phyloP scores from a whole-genome alignment of 305 asterid species.

The Solanum chacoense region DNA sequence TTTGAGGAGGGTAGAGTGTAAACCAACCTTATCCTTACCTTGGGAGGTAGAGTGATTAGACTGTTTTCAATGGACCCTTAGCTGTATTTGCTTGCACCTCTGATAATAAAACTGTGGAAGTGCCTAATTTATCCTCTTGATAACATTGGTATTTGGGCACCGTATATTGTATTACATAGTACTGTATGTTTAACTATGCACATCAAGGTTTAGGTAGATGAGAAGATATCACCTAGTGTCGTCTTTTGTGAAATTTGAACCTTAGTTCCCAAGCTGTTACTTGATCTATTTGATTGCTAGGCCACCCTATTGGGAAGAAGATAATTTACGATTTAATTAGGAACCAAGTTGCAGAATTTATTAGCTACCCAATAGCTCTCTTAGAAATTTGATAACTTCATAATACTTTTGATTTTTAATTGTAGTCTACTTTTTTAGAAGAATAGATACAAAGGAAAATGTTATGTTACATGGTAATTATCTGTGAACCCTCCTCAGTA shows the following conservation, averaged over 20 bases:
- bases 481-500: not conserved
- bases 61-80: not conserved
- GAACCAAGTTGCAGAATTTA: not conserved
- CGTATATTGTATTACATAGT: not conserved
- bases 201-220: not conserved
- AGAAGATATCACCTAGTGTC: not conserved
- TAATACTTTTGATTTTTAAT: not conserved
- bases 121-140: not conserved
- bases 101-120: too few relatives aligned
- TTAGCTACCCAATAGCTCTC: not conserved
- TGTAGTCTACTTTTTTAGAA: not conserved
- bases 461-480: not conserved
- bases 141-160: not conserved
- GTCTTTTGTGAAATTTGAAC: not conserved
- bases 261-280: not conserved
- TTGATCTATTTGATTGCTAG: not conserved
- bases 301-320: not conserved
- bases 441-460: not conserved
- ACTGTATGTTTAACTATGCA: not conserved
- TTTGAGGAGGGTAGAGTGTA: too few relatives aligned
- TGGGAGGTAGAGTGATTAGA: not conserved
- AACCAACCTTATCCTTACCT: too few relatives aligned
- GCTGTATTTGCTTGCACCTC: not conserved
- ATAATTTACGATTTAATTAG: not conserved
- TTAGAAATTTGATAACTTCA: not conserved